A percentile compares a stretch with the other conserved stretches of the same genome.
These are phyloP conservation scores for Nemania sp. DNA, from an alignment of 2,329 filamentous ascomycete genomes.

Conservation along the genomic window DNA sequence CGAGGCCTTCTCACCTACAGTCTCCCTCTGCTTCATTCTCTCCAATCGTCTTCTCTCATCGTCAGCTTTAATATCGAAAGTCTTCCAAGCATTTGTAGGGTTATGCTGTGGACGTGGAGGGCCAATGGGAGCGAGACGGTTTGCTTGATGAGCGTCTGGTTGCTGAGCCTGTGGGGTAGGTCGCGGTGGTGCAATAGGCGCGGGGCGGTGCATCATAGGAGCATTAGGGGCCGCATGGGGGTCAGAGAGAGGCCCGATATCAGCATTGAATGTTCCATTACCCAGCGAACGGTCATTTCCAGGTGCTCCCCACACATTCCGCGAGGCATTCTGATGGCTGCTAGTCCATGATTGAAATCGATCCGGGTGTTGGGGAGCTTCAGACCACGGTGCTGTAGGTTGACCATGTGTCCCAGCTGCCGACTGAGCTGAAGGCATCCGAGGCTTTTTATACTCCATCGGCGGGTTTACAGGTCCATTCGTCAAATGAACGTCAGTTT, in stretches of 20 bases:
- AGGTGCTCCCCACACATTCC: constrained; percentile 82
- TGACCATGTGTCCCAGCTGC: constrained; percentile 48
- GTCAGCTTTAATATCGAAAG: constrained; percentile 54
- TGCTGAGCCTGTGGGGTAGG: constrained; percentile 40
- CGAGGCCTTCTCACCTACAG: constrained; percentile 59
- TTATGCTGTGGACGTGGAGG: constrained; percentile 44
- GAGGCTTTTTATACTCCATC: constrained; percentile 31
- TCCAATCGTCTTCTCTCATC: constrained; percentile 57
- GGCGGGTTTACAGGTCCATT: constrained; percentile 52
- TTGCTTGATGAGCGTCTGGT: constrained; percentile 38
- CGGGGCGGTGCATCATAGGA: constrained; percentile 55
- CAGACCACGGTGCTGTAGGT: constrained; percentile 48
- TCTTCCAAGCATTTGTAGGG: constrained; percentile 42
- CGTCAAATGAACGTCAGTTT: constrained; percentile 25
- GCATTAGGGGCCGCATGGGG: constrained; percentile 53
- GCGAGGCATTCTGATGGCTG: constrained; percentile 57
- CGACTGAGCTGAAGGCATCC: constrained; percentile 31
- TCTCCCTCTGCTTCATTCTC: constrained; percentile 57
- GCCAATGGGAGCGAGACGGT: constrained; percentile 49
- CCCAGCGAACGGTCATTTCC: constrained; percentile 77
- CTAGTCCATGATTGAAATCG: constrained; percentile 64
- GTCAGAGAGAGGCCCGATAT: constrained; percentile 64
- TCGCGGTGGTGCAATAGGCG: constrained; percentile 58
- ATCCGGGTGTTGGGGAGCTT: constrained; percentile 54
- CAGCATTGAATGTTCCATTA: constrained; percentile 80